Evolutionary conservation across 805 yeast genomes (phyloP).

Genomic region (Candida coleopterorum): DNA sequence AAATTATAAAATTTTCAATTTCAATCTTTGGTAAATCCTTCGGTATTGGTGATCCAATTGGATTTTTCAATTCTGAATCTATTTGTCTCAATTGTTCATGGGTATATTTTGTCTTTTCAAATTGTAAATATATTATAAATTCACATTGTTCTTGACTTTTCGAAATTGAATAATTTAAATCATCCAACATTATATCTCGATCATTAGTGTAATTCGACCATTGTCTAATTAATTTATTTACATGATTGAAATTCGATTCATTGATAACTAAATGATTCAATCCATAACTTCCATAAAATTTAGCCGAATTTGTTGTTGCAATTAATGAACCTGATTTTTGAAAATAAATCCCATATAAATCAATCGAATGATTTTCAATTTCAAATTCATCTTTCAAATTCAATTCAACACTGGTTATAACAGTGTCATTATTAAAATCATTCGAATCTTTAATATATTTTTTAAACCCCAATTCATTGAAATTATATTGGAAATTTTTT

Average conservation of each 20-base stretch:
- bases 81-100: constrained; percentile 51
- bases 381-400: constrained; percentile 42
- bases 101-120: constrained; percentile 55
- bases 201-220: constrained; percentile 41
- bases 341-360: constrained; percentile 60
- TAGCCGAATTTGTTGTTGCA: constrained; percentile 56
- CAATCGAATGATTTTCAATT: constrained; percentile 43
- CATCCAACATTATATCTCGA: constrained; percentile 33
- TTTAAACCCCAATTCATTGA: constrained; percentile 15
- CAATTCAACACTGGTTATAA: constrained; percentile 26
- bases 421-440: constrained; percentile 26
- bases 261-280: constrained; percentile 52
- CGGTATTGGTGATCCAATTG: constrained; percentile 74
- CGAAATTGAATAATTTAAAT: constrained; percentile 31
- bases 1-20: constrained; percentile 55
- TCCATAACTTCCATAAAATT: constrained; percentile 57
- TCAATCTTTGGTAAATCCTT: constrained; percentile 48
- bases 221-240: constrained; percentile 42
- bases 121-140: constrained; percentile 60
- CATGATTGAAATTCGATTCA: constrained; percentile 37
- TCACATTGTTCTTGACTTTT: constrained; percentile 55
- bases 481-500: constrained; percentile 20
- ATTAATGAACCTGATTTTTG: constrained; percentile 61
- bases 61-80: constrained; percentile 68
- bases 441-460: constrained; percentile 12